These are phyloP conservation scores for Solanum hybrid DNA, from an alignment of 305 asterid species.

Conservation along the genomic window DNA sequence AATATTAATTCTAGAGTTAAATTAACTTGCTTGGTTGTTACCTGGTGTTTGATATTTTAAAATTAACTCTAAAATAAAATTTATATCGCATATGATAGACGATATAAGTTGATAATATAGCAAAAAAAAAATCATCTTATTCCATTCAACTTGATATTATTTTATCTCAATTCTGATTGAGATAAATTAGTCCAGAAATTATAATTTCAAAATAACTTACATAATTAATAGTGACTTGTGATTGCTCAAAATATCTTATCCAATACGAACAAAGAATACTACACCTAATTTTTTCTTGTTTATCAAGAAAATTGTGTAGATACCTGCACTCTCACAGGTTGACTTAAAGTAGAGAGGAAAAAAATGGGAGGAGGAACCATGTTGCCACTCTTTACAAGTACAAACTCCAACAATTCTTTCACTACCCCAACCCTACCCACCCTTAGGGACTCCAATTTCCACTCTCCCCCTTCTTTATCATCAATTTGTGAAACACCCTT, in stretches of 20 bases:
- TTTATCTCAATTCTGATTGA: background rate
- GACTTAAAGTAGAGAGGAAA: background rate
- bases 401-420: background rate
- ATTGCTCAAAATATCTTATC: background rate
- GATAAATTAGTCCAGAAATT: background rate
- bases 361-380: slow-evolving; percentile 23
- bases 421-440: background rate
- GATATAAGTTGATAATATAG: too few species aligned
- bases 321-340: background rate
- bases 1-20: background rate
- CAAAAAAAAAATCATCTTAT: background rate
- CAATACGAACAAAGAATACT: background rate
- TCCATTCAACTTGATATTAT: background rate
- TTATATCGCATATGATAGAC: background rate
- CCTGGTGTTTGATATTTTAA: too few species aligned
- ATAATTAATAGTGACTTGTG: background rate
- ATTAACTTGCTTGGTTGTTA: background rate
- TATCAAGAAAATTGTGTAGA: background rate
- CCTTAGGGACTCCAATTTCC: background rate
- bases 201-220: background rate
- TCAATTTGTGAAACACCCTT: background rate
- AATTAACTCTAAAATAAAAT: too few species aligned
- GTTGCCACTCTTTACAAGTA: background rate
- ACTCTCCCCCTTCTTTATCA: background rate
- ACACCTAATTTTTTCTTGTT: background rate